Conservation (phyloP, 129 eudicot genomes). For the Pulicaria dysenterica region DNA sequence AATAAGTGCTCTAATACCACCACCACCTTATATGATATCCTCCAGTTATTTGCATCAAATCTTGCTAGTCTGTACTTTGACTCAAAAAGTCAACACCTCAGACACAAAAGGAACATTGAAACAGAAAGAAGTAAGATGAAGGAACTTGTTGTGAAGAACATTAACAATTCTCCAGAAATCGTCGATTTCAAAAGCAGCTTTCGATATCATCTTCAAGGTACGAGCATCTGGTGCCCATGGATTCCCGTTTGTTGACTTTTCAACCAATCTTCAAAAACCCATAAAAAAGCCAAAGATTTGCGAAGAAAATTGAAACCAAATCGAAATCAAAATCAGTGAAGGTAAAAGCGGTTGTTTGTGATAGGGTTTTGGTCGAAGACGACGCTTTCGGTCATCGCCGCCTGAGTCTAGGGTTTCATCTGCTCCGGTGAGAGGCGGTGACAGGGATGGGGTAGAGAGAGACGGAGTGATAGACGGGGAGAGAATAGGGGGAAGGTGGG, state of each 20-base stretch:
- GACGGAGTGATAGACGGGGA: no score
- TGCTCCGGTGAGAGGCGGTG: no score
- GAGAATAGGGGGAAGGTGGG: no score
- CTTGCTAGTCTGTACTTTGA: slow-evolving; percentile 54
- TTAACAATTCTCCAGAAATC: slow-evolving; percentile 91
- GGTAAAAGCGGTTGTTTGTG: no score
- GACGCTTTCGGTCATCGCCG: no score
- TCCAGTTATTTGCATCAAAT: slow-evolving; percentile 75
- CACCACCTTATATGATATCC: slow-evolving; percentile 71
- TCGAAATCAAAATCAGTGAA: background rate
- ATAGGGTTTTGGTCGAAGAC: no score
- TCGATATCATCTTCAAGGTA: slow-evolving; percentile 72
- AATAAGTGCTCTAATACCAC: slow-evolving; percentile 74
- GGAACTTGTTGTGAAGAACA: slow-evolving; percentile 79
- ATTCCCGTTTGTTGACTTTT: slow-evolving; percentile 88
- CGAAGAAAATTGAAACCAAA: background rate
- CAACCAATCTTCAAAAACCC: slow-evolving; percentile 61
- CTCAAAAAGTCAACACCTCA: slow-evolving; percentile 10
- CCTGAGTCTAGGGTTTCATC: no score
- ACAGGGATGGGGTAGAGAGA: no score
- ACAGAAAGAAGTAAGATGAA: background rate
- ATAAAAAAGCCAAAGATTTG: slow-evolving; percentile 20
- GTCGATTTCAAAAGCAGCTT: slow-evolving; percentile 96
- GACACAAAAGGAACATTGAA: background rate
- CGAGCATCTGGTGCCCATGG: slow-evolving; percentile 80